Percentiles rank a stretch among this genome's conserved stretches.
phyloP scores from a whole-genome alignment of 2,329 filamentous ascomycete genomes.

The Calonectria pseudoreteaudii region DNA sequence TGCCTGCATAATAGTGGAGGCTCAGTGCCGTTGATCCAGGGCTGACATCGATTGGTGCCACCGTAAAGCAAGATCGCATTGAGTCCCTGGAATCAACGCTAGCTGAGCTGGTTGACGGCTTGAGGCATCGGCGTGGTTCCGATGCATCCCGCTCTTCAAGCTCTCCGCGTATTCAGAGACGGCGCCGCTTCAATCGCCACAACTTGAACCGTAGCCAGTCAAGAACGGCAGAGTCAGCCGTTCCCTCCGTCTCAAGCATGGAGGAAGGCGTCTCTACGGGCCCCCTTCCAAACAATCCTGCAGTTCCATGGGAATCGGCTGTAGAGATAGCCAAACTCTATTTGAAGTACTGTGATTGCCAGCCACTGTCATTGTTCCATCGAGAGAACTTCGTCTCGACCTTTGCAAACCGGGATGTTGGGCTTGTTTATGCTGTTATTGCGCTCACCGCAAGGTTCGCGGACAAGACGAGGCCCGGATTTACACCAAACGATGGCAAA shows the following conservation, averaged over 20 bases:
- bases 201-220: neutral
- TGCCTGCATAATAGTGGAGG: neutral
- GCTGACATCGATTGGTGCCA: neutral
- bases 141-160: neutral
- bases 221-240: neutral
- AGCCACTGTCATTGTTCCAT: slow-evolving; percentile 20
- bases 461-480: no score
- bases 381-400: slow-evolving; percentile 4
- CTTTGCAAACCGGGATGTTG: neutral
- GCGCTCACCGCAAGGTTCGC: neutral
- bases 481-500: neutral
- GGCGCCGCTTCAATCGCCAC: neutral
- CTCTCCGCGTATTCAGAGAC: neutral
- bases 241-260: neutral
- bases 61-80: neutral
- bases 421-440: neutral
- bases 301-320: neutral
- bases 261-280: neutral
- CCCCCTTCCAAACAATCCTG: no score
- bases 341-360: slow-evolving; percentile 17
- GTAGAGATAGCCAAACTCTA: neutral
- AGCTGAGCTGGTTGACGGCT: neutral
- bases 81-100: neutral
- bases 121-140: neutral
- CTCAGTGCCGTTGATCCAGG: no score